Base-by-base conservation (phyloP, 495 filamentous ascomycete genomes). In the Cercophora samala region DNA sequence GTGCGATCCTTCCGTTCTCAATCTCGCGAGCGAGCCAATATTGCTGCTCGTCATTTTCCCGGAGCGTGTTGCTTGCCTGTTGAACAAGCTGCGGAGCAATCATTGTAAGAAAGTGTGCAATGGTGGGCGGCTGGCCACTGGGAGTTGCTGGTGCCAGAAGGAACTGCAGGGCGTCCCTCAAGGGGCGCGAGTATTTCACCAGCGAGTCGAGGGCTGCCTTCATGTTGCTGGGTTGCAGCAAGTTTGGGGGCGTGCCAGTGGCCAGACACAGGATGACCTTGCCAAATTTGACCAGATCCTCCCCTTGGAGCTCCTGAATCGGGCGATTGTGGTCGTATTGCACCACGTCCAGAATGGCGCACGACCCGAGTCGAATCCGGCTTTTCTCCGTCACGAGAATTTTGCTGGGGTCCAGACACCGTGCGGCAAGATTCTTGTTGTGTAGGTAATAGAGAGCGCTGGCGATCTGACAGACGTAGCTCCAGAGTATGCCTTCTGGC, bases 401-500 rank as follows among this genome's bases (percentile, higher is more conserved):
- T 73, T 97, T 97, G 77, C 84, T 92, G 18, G 90, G 79, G 63
- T 93, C 92, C 51, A 98, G 85, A 37, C 93, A 86, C 52, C 93
- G 82, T 53, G 93, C 93, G 22, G 95, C 94, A 19, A 97, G 84
- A 5, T 91, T 89, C 54, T 83, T 86, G 26, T 84, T 82, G 75
- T 99, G 95, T 58, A 98, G 93, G 3, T 88, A 83, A 75, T 92
- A 95, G 52, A 99, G 82, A 5, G 90, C 94, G 67, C 89, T 92
- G n/a, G 90, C 88, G 64, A 98, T 90, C 78, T 99, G 95, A 32
- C 93, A 90, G 61, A 97, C 86, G 74, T 97, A 99, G 65, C 88
- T 85, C 96, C 96, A 99, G 3, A 99, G 77, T 22, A 90, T 80
- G 69, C 89, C 86, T 77, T 97, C 96, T 0, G 89, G 84, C 19